Evolutionary conservation across 768 basidiomycete genomes (phyloP).

Genomic region (Leccinum subtestaceum): DNA sequence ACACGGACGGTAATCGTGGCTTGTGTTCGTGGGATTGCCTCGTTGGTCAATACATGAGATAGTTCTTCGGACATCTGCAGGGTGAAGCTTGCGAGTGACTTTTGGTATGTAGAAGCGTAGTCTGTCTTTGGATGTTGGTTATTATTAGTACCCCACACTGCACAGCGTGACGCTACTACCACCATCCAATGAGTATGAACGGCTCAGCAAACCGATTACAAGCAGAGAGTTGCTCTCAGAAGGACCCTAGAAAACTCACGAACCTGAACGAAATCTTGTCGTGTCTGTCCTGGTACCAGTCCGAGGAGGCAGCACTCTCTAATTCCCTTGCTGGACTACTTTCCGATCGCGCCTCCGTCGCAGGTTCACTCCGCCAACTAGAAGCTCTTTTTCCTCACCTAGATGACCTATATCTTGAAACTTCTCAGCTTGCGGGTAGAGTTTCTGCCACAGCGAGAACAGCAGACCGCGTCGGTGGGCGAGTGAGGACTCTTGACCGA

Average conservation of each 20-base stretch:
- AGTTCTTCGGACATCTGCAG: slow-evolving; percentile 34
- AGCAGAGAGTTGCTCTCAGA: slow-evolving; percentile 8
- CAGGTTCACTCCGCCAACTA: slow-evolving; percentile 58
- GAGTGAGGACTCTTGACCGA: slow-evolving; percentile 84
- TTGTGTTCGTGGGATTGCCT: slow-evolving; percentile 61
- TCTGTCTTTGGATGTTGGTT: too few relatives aligned
- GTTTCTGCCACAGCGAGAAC: slow-evolving; percentile 75
- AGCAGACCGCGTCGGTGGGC: slow-evolving; percentile 87
- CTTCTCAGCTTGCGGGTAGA: slow-evolving; percentile 49
- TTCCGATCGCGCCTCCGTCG: slow-evolving; percentile 63
- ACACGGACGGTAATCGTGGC: slow-evolving; percentile 89
- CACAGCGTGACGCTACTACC: too few relatives aligned
- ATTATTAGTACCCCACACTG: too few relatives aligned
- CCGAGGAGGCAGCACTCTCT: slow-evolving; percentile 75
- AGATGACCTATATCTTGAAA: slow-evolving; percentile 59
- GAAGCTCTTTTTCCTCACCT: slow-evolving; percentile 59
- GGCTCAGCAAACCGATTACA: slow-evolving; percentile 11
- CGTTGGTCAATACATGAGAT: slow-evolving; percentile 56
- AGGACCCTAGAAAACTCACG: slow-evolving; percentile 44
- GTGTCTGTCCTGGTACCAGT: slow-evolving; percentile 71
- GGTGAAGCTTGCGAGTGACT: not conserved
- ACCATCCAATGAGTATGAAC: slow-evolving; percentile 12
- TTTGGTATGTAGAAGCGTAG: not conserved
- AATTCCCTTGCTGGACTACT: slow-evolving; percentile 69
- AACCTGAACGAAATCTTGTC: slow-evolving; percentile 68